phyloP scores from a whole-genome alignment of 1,139 yeast genomes.

The Wickerhamomyces sp. region DNA sequence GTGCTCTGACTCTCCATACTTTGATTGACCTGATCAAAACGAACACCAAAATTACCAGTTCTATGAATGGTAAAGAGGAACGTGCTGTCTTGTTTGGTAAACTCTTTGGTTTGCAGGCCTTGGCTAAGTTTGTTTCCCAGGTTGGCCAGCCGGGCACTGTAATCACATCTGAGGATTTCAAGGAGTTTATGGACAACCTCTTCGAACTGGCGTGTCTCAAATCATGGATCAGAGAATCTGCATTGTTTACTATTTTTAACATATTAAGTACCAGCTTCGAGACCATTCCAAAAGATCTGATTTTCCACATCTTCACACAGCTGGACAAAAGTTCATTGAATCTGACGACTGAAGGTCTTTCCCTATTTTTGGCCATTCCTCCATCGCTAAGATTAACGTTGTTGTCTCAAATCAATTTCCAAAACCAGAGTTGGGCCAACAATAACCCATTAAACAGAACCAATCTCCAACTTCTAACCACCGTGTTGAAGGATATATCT shows the following conservation, averaged over 20 bases:
- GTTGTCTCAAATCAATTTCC: slow-evolving; percentile 11
- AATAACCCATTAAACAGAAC: slow-evolving; percentile 70
- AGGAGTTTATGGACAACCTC: slow-evolving; percentile 38
- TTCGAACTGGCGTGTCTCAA: slow-evolving; percentile 60
- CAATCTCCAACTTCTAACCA: slow-evolving; percentile 54
- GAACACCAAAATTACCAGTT: slow-evolving; percentile 23
- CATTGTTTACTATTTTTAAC: slow-evolving; percentile 64
- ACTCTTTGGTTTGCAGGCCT: slow-evolving; percentile 76
- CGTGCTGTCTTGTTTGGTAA: slow-evolving; percentile 78
- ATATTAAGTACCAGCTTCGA: slow-evolving; percentile 34
- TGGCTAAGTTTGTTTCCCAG: slow-evolving; percentile 49
- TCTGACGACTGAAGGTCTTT: slow-evolving; percentile 74
- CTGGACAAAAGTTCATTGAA: slow-evolving; percentile 53
- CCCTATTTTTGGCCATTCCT: slow-evolving; percentile 47
- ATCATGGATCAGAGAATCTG: slow-evolving; percentile 84
- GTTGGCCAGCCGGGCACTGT: slow-evolving; percentile 25
- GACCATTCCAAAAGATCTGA: slow-evolving; percentile 12
- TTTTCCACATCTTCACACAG: slow-evolving; percentile 12
- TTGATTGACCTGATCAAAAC: slow-evolving; percentile 16
- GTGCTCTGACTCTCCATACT: slow-evolving; percentile 30
- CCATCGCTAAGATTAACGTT: slow-evolving; percentile 7
- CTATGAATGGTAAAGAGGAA: slow-evolving; percentile 74
- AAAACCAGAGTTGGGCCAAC: slow-evolving; percentile 53
- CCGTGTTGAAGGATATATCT: slow-evolving; percentile 57
- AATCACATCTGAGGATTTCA: slow-evolving; percentile 28